Conservation (phyloP, 1,284 basidiomycete genomes). For the Trichosporon faecale region DNA sequence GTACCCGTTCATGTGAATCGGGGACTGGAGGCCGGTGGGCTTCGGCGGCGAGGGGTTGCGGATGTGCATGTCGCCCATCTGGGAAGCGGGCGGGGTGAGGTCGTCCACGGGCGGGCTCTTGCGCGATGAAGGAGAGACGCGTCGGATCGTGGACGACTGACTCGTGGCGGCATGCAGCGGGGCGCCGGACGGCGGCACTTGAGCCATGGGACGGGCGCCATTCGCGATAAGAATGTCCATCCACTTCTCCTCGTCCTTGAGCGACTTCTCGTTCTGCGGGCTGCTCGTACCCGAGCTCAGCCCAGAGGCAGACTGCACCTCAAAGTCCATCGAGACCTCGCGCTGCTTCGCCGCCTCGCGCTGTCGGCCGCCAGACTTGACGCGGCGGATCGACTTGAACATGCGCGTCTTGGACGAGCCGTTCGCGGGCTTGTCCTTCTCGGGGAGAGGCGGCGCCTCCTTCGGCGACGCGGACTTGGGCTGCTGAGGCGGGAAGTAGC, state of each 20-base stretch:
- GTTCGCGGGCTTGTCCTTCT: slow-evolving; percentile 60
- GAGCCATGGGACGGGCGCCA: slow-evolving; percentile 60
- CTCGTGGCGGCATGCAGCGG: background rate
- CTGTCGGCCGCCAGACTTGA: slow-evolving; percentile 31
- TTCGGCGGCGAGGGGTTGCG: background rate
- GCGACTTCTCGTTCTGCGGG: slow-evolving; percentile 44
- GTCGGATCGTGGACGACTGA: background rate
- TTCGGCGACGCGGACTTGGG: background rate
- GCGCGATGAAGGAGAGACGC: background rate
- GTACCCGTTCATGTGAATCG: slow-evolving; percentile 12
- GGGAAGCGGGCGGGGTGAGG: slow-evolving; percentile 19
- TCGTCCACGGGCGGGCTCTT: background rate
- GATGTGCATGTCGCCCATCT: slow-evolving; percentile 11
- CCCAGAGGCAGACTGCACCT: slow-evolving; percentile 43
- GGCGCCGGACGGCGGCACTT: slow-evolving; percentile 22
- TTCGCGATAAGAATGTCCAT: slow-evolving; percentile 73
- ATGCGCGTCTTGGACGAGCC: slow-evolving; percentile 50
- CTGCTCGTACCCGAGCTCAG: slow-evolving; percentile 40
- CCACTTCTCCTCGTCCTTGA: slow-evolving; percentile 52
- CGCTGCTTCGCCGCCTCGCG: slow-evolving; percentile 53
- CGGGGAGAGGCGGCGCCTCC: slow-evolving; percentile 11
- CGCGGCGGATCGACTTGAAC: slow-evolving; percentile 34
- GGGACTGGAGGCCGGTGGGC: slow-evolving; percentile 12
- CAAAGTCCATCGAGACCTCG: slow-evolving; percentile 48
- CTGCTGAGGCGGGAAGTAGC: background rate